phyloP scores from a whole-genome alignment of 2,329 filamentous ascomycete genomes.

The Fusarium concolor region DNA sequence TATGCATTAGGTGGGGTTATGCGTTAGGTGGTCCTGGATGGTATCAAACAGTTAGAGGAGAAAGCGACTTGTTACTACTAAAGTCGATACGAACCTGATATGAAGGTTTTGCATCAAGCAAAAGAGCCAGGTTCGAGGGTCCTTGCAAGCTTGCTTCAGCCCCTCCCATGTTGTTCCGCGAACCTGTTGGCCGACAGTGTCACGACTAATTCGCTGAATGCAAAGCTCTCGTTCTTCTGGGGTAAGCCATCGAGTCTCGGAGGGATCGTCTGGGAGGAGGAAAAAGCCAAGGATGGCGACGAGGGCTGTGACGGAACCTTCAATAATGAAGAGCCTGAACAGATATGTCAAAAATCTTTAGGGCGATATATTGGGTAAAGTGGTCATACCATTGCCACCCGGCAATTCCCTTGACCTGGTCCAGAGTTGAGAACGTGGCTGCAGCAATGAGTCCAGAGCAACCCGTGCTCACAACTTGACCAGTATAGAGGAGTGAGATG shows the following conservation, averaged over 20 bases:
- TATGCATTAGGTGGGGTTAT: too few relatives aligned
- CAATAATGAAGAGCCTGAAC: conserved; percentile 71
- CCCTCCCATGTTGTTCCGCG: conserved; percentile 23
- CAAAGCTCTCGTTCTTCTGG: conserved; percentile 57
- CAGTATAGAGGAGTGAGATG: conserved; percentile 24
- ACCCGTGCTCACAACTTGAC: conserved; percentile 64
- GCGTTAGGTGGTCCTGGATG: too few relatives aligned
- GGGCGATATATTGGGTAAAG: not conserved
- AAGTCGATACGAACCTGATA: conserved; percentile 13
- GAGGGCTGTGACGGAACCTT: conserved; percentile 48
- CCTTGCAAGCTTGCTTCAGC: conserved; percentile 20
- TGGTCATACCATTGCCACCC: conserved; percentile 64
- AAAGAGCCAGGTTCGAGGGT: conserved; percentile 30
- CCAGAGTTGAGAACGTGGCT: conserved; percentile 61
- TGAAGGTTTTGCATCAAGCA: conserved; percentile 32
- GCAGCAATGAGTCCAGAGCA: conserved; percentile 71
- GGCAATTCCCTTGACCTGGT: conserved; percentile 60
- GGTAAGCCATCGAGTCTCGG: conserved; percentile 56
- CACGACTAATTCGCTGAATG: conserved; percentile 53
- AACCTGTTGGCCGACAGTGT: conserved; percentile 47
- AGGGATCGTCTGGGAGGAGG: conserved; percentile 48
- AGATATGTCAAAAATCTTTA: too few relatives aligned
- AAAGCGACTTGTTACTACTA: not conserved
- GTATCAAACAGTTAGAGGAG: not conserved
- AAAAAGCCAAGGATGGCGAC: conserved; percentile 43